A percentile compares a stretch with the other conserved stretches of the same genome.
phyloP scores from a whole-genome alignment of 2,329 filamentous ascomycete species.

The Aspergillus thermomutatus region DNA sequence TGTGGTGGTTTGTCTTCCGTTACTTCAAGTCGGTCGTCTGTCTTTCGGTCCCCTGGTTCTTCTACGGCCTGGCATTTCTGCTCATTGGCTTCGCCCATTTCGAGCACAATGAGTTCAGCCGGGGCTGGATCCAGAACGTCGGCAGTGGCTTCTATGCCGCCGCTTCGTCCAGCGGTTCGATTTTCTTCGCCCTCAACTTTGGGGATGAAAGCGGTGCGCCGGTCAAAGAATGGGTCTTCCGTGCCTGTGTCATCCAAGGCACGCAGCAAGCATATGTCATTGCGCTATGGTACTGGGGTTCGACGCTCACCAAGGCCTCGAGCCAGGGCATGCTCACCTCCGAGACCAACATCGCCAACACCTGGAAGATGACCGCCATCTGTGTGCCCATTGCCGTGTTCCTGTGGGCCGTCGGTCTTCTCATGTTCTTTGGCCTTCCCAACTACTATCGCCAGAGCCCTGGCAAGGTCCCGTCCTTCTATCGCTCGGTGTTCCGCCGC shows the following conservation, averaged over 20 bases:
- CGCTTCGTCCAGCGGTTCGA: constrained; percentile 59
- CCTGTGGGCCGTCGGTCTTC: constrained; percentile 53
- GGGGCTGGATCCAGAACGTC: constrained; percentile 57
- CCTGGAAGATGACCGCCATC: constrained; percentile 48
- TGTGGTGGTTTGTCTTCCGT: constrained; percentile 63
- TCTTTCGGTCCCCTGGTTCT: constrained; percentile 57
- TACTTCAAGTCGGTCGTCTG: constrained; percentile 53
- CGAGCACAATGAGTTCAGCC: constrained; percentile 31
- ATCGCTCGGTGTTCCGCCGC: constrained; percentile 57
- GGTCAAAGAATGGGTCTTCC: constrained; percentile 61
- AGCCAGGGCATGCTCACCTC: constrained; percentile 36
- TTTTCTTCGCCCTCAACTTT: constrained; percentile 66
- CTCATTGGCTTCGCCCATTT: constrained; percentile 59
- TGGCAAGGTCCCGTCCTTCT: constrained; percentile 62
- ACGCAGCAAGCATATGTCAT: constrained; percentile 64
- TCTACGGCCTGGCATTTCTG: constrained; percentile 61
- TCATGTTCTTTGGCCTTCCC: constrained; percentile 58
- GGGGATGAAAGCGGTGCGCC: constrained; percentile 61
- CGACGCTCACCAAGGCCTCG: constrained; percentile 46
- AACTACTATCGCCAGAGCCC: constrained; percentile 64
- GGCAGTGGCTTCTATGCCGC: constrained; percentile 60
- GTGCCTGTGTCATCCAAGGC: constrained; percentile 64
- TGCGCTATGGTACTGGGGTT: constrained; percentile 64
- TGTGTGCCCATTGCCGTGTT: constrained; percentile 55
- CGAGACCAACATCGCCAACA: constrained; percentile 34